Conservation (phyloP, 2,329 filamentous ascomycete genomes). For the Myriosclerotinia scirpicola region DNA sequence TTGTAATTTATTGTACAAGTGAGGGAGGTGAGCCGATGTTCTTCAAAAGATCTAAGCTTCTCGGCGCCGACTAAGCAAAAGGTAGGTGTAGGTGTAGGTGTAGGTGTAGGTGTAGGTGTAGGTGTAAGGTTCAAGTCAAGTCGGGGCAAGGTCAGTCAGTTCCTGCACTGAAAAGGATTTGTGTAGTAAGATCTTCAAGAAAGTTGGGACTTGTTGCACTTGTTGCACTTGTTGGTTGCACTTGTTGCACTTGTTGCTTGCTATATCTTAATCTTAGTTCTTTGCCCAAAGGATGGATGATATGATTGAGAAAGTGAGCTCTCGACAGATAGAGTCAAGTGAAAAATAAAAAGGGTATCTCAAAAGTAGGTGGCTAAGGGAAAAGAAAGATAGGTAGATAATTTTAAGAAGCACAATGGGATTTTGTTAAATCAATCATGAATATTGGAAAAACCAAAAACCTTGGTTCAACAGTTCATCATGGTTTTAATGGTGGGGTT, state of each 20-base stretch:
- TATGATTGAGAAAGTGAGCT: background rate
- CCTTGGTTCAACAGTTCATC: background rate
- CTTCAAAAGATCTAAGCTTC: background rate
- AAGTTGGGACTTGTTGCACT: too few species aligned
- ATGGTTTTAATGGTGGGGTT: conserved; percentile 9
- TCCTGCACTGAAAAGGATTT: background rate
- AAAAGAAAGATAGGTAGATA: background rate
- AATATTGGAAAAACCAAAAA: background rate
- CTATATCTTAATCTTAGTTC: too few species aligned
- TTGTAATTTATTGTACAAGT: background rate
- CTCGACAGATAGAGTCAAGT: background rate
- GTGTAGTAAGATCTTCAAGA: background rate
- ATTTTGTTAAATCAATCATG: background rate
- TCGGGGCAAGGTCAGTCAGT: too few species aligned
- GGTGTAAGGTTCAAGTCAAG: background rate
- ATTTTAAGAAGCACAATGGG: background rate
- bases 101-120: background rate
- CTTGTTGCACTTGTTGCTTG: too few species aligned
- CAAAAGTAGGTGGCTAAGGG: background rate
- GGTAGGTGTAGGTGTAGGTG: too few species aligned
- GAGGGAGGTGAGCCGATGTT: too few species aligned
- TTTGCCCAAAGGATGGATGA: too few species aligned
- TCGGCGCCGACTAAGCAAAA: background rate
- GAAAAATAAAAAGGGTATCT: conserved; percentile 16
- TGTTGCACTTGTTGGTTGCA: too few species aligned